These are phyloP conservation scores for Gnaphalium uliginosum DNA, from an alignment of 129 eudicot genomes.

Conservation along the genomic window DNA sequence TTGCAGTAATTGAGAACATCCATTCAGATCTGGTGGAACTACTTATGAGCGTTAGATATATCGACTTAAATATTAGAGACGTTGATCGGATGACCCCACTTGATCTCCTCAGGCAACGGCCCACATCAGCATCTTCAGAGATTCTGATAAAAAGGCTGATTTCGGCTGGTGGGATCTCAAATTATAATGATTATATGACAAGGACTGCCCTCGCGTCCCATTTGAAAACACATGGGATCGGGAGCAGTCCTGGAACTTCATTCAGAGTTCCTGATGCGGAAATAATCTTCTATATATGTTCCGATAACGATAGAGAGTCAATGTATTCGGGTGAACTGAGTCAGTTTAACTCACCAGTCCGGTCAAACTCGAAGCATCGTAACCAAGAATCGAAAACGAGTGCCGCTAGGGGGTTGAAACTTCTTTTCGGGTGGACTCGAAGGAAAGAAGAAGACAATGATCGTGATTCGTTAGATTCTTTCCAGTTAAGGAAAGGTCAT, in stretches of 20 bases:
- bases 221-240: constrained; percentile 58
- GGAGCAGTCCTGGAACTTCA: constrained; percentile 87
- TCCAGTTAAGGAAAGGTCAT: constrained; percentile 19
- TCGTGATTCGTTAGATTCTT: constrained; percentile 37
- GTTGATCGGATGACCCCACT: constrained; percentile 69
- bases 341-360: constrained; percentile 32
- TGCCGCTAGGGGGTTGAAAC: constrained; percentile 47
- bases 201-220: constrained; percentile 59
- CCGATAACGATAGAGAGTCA: constrained; percentile 39
- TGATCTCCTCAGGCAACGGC: constrained; percentile 71
- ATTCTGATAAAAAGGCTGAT: constrained; percentile 60
- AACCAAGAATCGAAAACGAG: constrained; percentile 29
- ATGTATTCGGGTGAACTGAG: constrained; percentile 52
- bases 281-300: constrained; percentile 43
- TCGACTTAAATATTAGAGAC: constrained; percentile 61
- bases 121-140: constrained; percentile 64
- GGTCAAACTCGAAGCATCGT: constrained; percentile 30
- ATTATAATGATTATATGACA: constrained; percentile 45
- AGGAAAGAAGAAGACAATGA: constrained; percentile 38
- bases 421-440: constrained; percentile 51
- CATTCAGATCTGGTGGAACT: constrained; percentile 73
- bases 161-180: constrained; percentile 71
- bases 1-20: constrained; percentile 66
- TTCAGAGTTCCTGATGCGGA: constrained; percentile 72
- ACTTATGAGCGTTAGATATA: constrained; percentile 57